A percentile compares a stretch with the other conserved stretches of the same genome.
These are phyloP conservation scores for Trichoderma asperellum DNA, from an alignment of 2,329 filamentous ascomycete genomes.

Conservation along the genomic window DNA sequence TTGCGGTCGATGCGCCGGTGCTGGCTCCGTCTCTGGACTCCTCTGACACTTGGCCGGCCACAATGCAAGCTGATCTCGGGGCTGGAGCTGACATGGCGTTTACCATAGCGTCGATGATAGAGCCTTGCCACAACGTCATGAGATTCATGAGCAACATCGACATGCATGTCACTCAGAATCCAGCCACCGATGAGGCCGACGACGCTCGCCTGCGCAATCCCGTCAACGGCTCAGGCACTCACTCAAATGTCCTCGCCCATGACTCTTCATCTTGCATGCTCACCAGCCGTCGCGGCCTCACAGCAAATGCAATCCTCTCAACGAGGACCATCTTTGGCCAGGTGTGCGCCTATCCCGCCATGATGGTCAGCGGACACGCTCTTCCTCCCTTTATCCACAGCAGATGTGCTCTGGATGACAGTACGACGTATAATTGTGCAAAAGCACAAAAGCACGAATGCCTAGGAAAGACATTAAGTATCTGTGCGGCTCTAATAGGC, in stretches of 20 bases:
- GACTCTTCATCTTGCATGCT: conserved; percentile 22
- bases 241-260: not conserved
- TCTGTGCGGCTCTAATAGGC: conserved; percentile 30
- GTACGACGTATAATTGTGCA: conserved; percentile 15
- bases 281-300: conserved; percentile 25
- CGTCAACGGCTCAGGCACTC: conserved; percentile 1
- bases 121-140: conserved; percentile 3
- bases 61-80: not conserved
- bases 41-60: not conserved
- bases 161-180: not conserved
- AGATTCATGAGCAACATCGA: not conserved
- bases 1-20: not conserved
- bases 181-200: not conserved
- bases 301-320: conserved; percentile 13
- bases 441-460: conserved; percentile 28
- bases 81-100: not conserved
- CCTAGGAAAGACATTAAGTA: conserved; percentile 28
- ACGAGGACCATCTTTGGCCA: conserved; percentile 32
- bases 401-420: conserved; percentile 28
- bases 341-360: conserved; percentile 31
- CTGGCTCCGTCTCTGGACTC: not conserved
- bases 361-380: conserved; percentile 30
- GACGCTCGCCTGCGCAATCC: not conserved
- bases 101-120: not conserved
- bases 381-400: conserved; percentile 34